Evolutionary conservation across 2,329 filamentous ascomycete species (phyloP), one percentile per base, ranked within the genome.

Genomic region (Tolypocladium endophyticum): DNA sequence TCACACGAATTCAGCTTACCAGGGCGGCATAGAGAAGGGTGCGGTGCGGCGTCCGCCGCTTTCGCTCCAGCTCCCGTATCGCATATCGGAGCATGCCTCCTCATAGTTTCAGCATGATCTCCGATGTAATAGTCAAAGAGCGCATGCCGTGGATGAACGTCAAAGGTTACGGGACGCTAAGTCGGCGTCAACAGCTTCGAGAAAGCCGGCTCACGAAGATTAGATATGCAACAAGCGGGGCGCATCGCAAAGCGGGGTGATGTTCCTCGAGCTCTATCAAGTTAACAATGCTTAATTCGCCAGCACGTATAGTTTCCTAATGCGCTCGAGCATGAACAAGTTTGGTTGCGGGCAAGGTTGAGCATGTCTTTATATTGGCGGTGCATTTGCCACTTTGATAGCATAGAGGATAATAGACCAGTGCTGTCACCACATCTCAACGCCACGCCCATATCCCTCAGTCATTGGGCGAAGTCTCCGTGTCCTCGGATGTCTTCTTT

Each of bases 401-500:
- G 33, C 30, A 2, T 52, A 33, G 25, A 30, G 6, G 47, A 2
- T 18, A 14, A 53, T 53, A 20, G 14, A 25, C 43, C 16, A 25
- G 35, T 36, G 18, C 25, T 50, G 3, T 35, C 50, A n/a, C 30
- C 50, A 4, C 20, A 23, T n/a, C 18, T 12, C 18, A 16, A 53
- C 18, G 11, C 8, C 50, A 5, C 3, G 2, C 3, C 25, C 8
- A 33, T 33, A 52, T 41, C 50, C 16, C 25, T 52, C 33, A 41
- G 35, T 45, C 45, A 58, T 50, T 59, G 23, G 41, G n/a, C 11
- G 36, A 53, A 20, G 28, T 50, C 56, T 72, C 70, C 38, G 71
- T 69, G 39, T 74, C 75, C 62, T 77, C 76, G 53, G 69, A 69
- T 55, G 74, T 74, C 61, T 74, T 70, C 56, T 72, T 70, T 52